phyloP scores from a whole-genome alignment of 1,284 basidiomycete genomes.

The Cutaneotrichosporon cyanovorans region DNA sequence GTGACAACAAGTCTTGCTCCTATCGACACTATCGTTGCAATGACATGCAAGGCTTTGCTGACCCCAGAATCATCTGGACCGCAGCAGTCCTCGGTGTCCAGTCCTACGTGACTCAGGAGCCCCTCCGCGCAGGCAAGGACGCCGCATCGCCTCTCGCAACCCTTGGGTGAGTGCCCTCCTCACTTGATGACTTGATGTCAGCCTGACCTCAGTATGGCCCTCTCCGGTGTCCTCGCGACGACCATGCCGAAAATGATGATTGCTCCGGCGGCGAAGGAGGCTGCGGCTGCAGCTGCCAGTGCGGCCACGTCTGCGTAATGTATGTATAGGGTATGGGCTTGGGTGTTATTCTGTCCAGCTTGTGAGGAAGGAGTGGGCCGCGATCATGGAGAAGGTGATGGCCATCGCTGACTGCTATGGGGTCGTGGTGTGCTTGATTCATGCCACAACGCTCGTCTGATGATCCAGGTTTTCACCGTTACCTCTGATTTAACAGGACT shows the following conservation, averaged over 20 bases:
- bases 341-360: not conserved
- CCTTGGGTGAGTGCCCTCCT: conserved; percentile 27
- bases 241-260: conserved; percentile 35
- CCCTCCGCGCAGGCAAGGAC: conserved; percentile 30
- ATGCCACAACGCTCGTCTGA: no score
- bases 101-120: conserved; percentile 30
- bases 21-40: no score
- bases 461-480: no score
- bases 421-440: no score
- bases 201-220: conserved; percentile 28
- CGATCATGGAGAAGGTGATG: not conserved
- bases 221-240: conserved; percentile 33
- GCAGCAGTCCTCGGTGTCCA: conserved; percentile 31
- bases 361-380: not conserved
- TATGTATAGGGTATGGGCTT: not conserved
- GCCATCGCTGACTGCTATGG: no score
- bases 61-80: conserved; percentile 35
- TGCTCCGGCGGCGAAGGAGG: conserved; percentile 14
- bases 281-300: not conserved
- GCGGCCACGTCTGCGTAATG: not conserved
- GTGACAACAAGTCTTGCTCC: no score
- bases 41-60: no score
- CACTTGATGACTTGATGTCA: not conserved
- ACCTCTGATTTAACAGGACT: no score
- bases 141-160: conserved; percentile 29